phyloP scores from a whole-genome alignment of 768 basidiomycete species.

The Xerocomus spinulosus region DNA sequence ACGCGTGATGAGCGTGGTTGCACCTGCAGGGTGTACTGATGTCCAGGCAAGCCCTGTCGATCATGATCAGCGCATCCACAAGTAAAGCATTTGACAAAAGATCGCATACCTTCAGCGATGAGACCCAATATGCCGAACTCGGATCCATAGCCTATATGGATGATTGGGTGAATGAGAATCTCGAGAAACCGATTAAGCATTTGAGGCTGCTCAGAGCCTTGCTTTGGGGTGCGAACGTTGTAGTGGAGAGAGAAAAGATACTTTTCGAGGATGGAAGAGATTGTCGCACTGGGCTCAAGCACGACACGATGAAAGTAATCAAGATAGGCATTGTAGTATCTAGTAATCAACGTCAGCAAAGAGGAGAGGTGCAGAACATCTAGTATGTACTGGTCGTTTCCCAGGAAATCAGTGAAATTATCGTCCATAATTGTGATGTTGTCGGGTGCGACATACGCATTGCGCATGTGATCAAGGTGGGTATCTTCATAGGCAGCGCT shows the following conservation, averaged over 20 bases:
- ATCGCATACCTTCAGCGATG: slow-evolving; percentile 51
- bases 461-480: slow-evolving; percentile 37
- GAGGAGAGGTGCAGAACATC: not conserved
- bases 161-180: slow-evolving; percentile 62
- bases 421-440: slow-evolving; percentile 24
- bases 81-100: not conserved
- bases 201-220: slow-evolving; percentile 38
- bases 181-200: slow-evolving; percentile 59
- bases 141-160: slow-evolving; percentile 58
- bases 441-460: slow-evolving; percentile 28
- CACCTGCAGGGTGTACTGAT: slow-evolving; percentile 42
- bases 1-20: slow-evolving; percentile 35
- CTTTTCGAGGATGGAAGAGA: slow-evolving; percentile 48
- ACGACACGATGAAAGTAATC: slow-evolving; percentile 30
- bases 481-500: slow-evolving; percentile 38
- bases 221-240: slow-evolving; percentile 36
- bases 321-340: slow-evolving; percentile 31
- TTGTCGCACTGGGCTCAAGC: slow-evolving; percentile 25
- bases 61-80: no score
- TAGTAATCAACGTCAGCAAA: slow-evolving; percentile 3
- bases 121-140: slow-evolving; percentile 64
- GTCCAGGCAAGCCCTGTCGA: slow-evolving; percentile 58
- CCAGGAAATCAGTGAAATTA: slow-evolving; percentile 23
- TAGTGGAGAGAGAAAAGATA: slow-evolving; percentile 53
- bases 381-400: slow-evolving; percentile 28